phyloP scores from a whole-genome alignment of 192 early-diverging fungal genomes.

The Ramicandelaber brevisporus region DNA sequence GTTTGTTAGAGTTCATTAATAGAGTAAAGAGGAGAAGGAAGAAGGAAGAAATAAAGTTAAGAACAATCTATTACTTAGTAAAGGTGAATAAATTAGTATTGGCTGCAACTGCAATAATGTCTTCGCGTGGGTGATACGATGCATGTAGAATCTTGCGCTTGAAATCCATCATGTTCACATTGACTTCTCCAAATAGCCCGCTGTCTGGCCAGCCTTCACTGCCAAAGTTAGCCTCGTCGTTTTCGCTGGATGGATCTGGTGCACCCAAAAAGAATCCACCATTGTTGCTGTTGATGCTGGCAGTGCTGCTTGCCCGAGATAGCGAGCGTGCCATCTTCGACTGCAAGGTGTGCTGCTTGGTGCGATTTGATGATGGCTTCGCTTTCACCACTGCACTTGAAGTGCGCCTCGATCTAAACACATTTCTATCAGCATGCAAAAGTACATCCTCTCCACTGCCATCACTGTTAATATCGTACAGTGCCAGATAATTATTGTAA shows the following conservation, averaged over 20 bases:
- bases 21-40: constrained; percentile 1
- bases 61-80: constrained; percentile 15
- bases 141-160: constrained; percentile 95
- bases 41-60: background rate
- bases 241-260: no score
- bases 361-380: no score
- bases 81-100: constrained; percentile 98
- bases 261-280: no score
- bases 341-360: no score
- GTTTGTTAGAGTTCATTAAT: no score
- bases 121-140: constrained; percentile 95
- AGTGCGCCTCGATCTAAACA: constrained; percentile 87
- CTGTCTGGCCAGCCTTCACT: constrained; percentile 22
- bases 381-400: no score
- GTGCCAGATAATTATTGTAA: constrained; percentile 99
- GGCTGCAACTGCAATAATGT: constrained; percentile 93
- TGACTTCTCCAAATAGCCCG: constrained; percentile 60
- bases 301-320: constrained; percentile 19
- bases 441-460: constrained; percentile 53
- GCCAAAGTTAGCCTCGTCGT: no score
- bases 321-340: constrained; percentile 20
- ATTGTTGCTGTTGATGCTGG: no score
- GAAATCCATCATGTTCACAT: constrained; percentile 73
- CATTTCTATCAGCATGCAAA: constrained; percentile 92
- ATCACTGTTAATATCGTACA: constrained; percentile 67